phyloP scores from a whole-genome alignment of 495 filamentous ascomycete species.

The Tuber borchii region DNA sequence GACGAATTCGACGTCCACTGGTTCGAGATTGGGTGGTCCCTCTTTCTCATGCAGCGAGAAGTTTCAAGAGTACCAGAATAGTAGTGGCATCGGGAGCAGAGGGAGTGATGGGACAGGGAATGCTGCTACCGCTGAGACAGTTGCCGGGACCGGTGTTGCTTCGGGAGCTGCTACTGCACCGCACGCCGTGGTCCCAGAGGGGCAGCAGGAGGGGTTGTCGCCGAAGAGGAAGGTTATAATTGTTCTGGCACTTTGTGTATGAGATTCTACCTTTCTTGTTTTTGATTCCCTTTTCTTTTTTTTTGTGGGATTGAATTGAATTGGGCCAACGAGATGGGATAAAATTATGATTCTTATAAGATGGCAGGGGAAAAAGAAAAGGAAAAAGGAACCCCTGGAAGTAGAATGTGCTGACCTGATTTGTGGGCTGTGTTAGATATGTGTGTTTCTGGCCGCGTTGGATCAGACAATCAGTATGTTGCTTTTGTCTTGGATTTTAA shows the following conservation, averaged over 20 bases:
- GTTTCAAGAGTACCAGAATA: background rate
- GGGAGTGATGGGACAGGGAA: background rate
- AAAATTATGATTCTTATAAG: slow-evolving; percentile 4
- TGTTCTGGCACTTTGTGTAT: slow-evolving; percentile 39
- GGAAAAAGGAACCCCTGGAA: background rate
- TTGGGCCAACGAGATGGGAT: background rate
- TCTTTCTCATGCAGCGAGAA: background rate
- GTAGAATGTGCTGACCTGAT: slow-evolving; percentile 5
- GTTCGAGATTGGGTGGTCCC: background rate
- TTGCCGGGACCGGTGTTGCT: background rate
- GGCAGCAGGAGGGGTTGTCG: slow-evolving; percentile 7
- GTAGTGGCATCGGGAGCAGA: background rate
- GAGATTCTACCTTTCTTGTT: background rate
- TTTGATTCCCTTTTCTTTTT: slow-evolving; percentile 15
- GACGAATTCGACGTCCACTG: background rate
- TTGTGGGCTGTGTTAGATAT: slow-evolving; percentile 38
- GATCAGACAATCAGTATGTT: slow-evolving; percentile 52
- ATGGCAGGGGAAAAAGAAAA: background rate
- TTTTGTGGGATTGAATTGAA: background rate
- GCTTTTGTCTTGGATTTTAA: background rate
- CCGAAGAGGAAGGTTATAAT: slow-evolving; percentile 32
- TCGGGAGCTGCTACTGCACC: background rate
- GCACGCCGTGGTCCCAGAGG: slow-evolving; percentile 2
- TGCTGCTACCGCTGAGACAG: background rate
- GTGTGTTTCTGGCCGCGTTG: slow-evolving; percentile 55